phyloP scores from a whole-genome alignment of 768 basidiomycete genomes.

The Pholiota molesta region DNA sequence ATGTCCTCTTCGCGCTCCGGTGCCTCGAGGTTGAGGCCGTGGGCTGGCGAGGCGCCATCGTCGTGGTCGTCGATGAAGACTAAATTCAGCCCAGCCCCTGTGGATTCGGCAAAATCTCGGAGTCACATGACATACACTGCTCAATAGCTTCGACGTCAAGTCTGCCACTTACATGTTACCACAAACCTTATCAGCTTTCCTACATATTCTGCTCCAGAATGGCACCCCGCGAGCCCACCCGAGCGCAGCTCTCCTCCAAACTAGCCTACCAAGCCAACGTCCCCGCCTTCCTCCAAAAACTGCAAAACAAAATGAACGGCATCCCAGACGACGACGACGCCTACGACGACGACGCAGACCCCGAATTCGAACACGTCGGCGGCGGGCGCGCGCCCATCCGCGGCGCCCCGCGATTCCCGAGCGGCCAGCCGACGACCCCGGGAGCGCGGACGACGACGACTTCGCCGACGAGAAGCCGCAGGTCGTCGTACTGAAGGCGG shows the following conservation, averaged over 20 bases:
- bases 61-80: slow-evolving; percentile 5
- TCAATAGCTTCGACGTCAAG: too few species aligned
- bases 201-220: slow-evolving; percentile 22
- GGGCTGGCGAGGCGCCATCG: slow-evolving; percentile 26
- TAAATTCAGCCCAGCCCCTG: not conserved
- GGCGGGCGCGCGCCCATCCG: slow-evolving; percentile 74
- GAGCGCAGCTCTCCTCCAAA: slow-evolving; percentile 71
- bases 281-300: slow-evolving; percentile 66
- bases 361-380: slow-evolving; percentile 65
- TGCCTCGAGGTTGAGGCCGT: slow-evolving; percentile 25
- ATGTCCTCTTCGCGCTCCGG: slow-evolving; percentile 29
- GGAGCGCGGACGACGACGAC: slow-evolving; percentile 71
- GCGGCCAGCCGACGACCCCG: slow-evolving; percentile 67
- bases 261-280: slow-evolving; percentile 63
- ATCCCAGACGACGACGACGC: slow-evolving; percentile 46
- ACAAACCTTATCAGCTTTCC: not conserved
- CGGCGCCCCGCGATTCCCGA: slow-evolving; percentile 72
- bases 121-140: not conserved
- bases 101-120: too few species aligned
- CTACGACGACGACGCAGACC: slow-evolving; percentile 43
- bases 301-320: slow-evolving; percentile 67
- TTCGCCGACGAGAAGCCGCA: slow-evolving; percentile 81
- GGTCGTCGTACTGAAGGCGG: slow-evolving; percentile 85
- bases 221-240: slow-evolving; percentile 66
- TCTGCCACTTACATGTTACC: too few species aligned